A percentile compares a stretch with the other conserved stretches of the same genome.
phyloP scores from a whole-genome alignment of 306 rosid species.

The Sicyos edulis region DNA sequence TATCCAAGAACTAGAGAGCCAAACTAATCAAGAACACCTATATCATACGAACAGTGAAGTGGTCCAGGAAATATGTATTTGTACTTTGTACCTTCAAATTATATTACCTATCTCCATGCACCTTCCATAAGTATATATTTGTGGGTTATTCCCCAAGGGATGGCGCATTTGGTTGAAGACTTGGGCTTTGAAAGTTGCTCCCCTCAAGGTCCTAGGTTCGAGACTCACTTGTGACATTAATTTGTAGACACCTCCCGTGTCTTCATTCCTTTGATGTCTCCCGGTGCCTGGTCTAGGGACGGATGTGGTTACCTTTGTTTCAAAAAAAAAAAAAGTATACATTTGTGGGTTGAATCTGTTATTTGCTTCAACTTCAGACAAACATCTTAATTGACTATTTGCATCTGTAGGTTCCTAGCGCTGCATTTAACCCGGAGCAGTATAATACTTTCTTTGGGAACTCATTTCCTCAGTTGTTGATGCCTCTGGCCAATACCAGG shows the following conservation, averaged over 20 bases:
- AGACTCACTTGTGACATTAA: too few relatives aligned
- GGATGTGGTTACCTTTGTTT: too few relatives aligned
- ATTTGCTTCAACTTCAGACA: not conserved
- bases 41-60: not conserved
- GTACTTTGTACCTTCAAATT: not conserved
- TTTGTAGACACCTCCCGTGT: too few relatives aligned
- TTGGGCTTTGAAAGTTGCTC: too few relatives aligned
- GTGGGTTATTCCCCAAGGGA: too few relatives aligned
- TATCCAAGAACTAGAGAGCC: not conserved
- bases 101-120: constrained; percentile 32
- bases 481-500: constrained; percentile 35
- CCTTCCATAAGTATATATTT: constrained; percentile 50
- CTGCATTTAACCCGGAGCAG: constrained; percentile 65
- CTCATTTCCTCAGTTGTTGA: constrained; percentile 45
- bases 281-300: too few relatives aligned
- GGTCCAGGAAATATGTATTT: not conserved
- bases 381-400: not conserved
- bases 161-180: too few relatives aligned
- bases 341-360: not conserved
- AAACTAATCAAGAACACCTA: not conserved
- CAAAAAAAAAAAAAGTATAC: not conserved
- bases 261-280: too few relatives aligned
- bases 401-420: constrained; percentile 63
- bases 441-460: constrained; percentile 58
- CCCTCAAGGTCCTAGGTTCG: too few relatives aligned